Percentiles rank a stretch among this genome's conserved stretches.
These are phyloP conservation scores for Daldinia sp. DNA, from an alignment of 2,329 filamentous ascomycete species.

Conservation along the genomic window DNA sequence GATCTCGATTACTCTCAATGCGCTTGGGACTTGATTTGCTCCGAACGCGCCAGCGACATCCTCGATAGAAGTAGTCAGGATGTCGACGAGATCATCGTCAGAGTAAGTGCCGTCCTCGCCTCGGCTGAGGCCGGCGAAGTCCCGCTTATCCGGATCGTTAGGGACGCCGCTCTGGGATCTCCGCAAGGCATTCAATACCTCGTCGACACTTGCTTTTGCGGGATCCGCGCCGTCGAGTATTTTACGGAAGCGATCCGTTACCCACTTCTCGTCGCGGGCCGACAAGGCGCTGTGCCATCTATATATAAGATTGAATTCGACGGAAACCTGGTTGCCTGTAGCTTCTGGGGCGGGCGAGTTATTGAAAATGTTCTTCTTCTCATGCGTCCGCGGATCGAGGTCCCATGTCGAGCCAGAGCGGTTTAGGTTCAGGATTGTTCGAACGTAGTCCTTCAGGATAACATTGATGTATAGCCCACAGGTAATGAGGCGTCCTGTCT, in stretches of 20 bases:
- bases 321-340: constrained; percentile 63
- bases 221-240: constrained; percentile 56
- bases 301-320: constrained; percentile 67
- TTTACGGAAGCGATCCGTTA: constrained; percentile 53
- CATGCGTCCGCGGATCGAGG: constrained; percentile 49
- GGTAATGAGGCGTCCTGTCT: constrained; percentile 59
- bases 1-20: constrained; percentile 61
- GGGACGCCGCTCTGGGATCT: constrained; percentile 61
- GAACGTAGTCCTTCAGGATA: constrained; percentile 56
- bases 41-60: constrained; percentile 65
- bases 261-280: constrained; percentile 59
- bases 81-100: constrained; percentile 58
- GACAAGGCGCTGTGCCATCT: constrained; percentile 62
- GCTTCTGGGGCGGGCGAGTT: constrained; percentile 52
- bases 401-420: constrained; percentile 53
- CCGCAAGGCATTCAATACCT: constrained; percentile 61
- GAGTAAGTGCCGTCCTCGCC: constrained; percentile 53
- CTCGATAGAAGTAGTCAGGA: constrained; percentile 61
- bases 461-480: constrained; percentile 69
- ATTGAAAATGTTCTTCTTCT: constrained; percentile 46
- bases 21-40: constrained; percentile 61
- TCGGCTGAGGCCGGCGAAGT: constrained; percentile 62
- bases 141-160: constrained; percentile 65
- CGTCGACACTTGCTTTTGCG: constrained; percentile 58
- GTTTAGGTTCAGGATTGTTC: constrained; percentile 62